These are phyloP conservation scores for Strombidium stylifer DNA, from an alignment of 73 alveolate species.

Conservation along the genomic window DNA sequence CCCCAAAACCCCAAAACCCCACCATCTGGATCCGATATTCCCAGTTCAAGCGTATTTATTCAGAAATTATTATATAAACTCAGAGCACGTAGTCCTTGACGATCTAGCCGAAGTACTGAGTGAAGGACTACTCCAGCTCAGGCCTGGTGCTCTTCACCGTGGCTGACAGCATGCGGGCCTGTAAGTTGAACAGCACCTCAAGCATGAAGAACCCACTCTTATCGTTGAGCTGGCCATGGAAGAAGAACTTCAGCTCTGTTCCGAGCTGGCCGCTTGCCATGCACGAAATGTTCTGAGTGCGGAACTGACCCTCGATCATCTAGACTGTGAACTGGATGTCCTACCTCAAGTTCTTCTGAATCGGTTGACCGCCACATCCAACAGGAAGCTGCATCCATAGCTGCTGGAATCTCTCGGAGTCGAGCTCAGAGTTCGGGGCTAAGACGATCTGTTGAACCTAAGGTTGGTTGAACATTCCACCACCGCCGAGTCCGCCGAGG, in stretches of 20 bases:
- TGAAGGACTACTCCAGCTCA: slow-evolving; percentile 19
- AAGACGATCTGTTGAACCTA: not conserved
- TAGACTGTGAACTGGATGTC: not conserved
- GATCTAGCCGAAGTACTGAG: not conserved
- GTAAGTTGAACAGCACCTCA: slow-evolving; percentile 19
- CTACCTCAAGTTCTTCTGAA: not conserved
- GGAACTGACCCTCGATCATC: slow-evolving; percentile 30
- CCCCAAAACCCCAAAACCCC: too few species aligned
- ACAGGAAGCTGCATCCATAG: slow-evolving; percentile 52
- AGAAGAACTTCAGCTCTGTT: slow-evolving; percentile 45
- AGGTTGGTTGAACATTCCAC: not conserved
- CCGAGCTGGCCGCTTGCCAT: slow-evolving; percentile 66
- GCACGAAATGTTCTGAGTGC: slow-evolving; percentile 25
- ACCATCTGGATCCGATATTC: too few species aligned
- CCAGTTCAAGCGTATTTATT: too few species aligned
- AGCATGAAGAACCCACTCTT: slow-evolving; percentile 40
- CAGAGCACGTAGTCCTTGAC: too few species aligned
- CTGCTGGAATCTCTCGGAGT: slow-evolving; percentile 35
- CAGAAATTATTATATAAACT: too few species aligned
- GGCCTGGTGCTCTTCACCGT: slow-evolving; percentile 39
- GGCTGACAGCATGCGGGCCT: slow-evolving; percentile 20
- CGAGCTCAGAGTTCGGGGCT: slow-evolving; percentile 16
- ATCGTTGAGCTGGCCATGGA: slow-evolving; percentile 31
- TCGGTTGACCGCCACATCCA: not conserved
- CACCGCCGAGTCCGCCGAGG: slow-evolving; percentile 14